Conservation (phyloP, 768 basidiomycete genomes). For the Hygrocybe coccinea region DNA sequence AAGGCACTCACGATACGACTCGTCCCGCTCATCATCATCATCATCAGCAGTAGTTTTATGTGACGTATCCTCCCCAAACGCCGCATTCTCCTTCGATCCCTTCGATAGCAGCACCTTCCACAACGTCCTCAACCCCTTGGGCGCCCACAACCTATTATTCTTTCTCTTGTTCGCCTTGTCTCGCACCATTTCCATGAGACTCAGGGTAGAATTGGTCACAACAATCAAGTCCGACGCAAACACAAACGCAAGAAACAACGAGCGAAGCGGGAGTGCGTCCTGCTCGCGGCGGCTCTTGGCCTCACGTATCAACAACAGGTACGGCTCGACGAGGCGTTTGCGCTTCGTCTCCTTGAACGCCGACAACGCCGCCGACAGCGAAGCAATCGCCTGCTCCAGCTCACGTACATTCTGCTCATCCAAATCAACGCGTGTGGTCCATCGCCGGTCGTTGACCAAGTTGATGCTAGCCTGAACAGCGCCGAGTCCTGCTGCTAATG, state of each 20-base stretch:
- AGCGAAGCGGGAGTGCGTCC: conserved; percentile 21
- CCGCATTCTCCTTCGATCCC: conserved; percentile 19
- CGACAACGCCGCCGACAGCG: conserved; percentile 35
- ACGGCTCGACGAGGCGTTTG: conserved; percentile 36
- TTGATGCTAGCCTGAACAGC: conserved; percentile 32
- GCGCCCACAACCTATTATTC: conserved; percentile 39
- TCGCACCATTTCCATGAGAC: conserved; percentile 29
- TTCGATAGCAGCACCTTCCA: conserved; percentile 26
- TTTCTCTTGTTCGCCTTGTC: conserved; percentile 34
- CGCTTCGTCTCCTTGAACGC: conserved; percentile 35
- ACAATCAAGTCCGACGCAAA: conserved; percentile 41
- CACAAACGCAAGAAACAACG: conserved; percentile 43
- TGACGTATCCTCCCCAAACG: conserved; percentile 12
- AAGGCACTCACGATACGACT: background rate
- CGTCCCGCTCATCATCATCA: too few species aligned
- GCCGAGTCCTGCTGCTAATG: conserved; percentile 26
- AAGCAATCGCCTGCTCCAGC: conserved; percentile 29
- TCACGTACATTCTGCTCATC: conserved; percentile 23
- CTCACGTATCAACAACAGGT: conserved; percentile 38
- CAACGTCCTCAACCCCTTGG: conserved; percentile 38
- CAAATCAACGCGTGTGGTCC: conserved; percentile 24
- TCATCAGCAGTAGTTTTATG: conserved; percentile 11
- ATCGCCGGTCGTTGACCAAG: conserved; percentile 35
- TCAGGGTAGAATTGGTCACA: conserved; percentile 34
- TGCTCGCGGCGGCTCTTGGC: conserved; percentile 28